Evolutionary conservation across 2,329 filamentous ascomycete genomes (phyloP), one percentile per base, ranked within the genome.

Genomic region (Ilyonectria destructans): DNA sequence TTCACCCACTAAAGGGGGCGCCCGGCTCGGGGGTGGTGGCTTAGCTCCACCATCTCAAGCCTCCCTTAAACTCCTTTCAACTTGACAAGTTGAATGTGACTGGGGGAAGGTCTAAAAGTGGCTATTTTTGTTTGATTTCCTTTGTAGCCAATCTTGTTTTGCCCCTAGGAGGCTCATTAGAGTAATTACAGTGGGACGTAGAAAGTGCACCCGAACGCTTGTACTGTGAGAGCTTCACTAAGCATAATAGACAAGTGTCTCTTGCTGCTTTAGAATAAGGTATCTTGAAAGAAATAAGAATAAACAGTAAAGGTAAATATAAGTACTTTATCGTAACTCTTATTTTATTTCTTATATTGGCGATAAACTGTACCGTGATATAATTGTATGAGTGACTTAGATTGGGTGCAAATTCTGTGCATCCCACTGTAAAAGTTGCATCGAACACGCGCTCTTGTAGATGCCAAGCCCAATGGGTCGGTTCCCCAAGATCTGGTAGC

Each of bases 401-500:
- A 26, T 26, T 3, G 23, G 23, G 23, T 26, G 23, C 4, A 5
- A 26, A 26, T 26, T 26, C 4, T 26, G 23, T 4, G 23, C 4
- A 26, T 26, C 26, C 26, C 1, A 26, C 26, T 26, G 26, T 26
- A 6, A 4, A 26, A 46, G 65, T 63, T 33, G 31, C 31, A 10
- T 33, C 8, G 31, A 33, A 33, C 33, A 52, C 23, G 43, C 33
- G n/a, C 12, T 64, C 56, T 43, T 29, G 35, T 43, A 51, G 57
- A 15, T 40, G 40, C 48, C 54, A 64, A 62, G 23, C 43, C 68
- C 68, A 70, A 71, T 72, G 51, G 43, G 46, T 58, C 37, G 29
- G 64, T 68, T 70, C 70, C 67, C 73, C 71, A 74, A 73, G 58
- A 61, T 73, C 54, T 72, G 67, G 66, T 75, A 71, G 68, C 52